phyloP scores from a whole-genome alignment of 805 yeast species.

The Zygotorulaspora chibaensis region DNA sequence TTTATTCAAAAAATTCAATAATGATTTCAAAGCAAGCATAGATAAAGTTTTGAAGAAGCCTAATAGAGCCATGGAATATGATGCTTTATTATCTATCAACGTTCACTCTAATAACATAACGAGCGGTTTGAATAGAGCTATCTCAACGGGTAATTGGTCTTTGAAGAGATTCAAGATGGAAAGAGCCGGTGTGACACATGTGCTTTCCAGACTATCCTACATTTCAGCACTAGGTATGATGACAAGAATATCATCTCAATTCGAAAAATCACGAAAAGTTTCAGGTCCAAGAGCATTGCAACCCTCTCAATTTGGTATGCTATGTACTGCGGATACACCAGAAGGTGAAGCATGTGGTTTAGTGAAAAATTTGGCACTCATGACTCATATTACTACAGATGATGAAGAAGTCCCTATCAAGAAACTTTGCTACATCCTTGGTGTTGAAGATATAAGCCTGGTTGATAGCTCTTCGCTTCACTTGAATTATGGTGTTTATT shows the following conservation, averaged over 20 bases:
- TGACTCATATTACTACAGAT: constrained; percentile 98
- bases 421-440: constrained; percentile 70
- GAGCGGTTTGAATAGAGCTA: constrained; percentile 90
- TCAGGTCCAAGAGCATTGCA: constrained; percentile 98
- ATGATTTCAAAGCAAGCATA: constrained; percentile 88
- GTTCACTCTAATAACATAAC: constrained; percentile 92
- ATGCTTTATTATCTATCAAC: constrained; percentile 83
- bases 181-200: constrained; percentile 98
- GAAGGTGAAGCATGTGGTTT: constrained; percentile 99
- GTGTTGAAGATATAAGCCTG: constrained; percentile 80
- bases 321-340: constrained; percentile 97
- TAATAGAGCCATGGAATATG: constrained; percentile 90
- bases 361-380: constrained; percentile 91
- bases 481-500: constrained; percentile 73
- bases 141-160: constrained; percentile 99
- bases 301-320: constrained; percentile 98
- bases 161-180: constrained; percentile 99
- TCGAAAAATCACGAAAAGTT: constrained; percentile 95
- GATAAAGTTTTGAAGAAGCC: constrained; percentile 94
- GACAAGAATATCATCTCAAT: constrained; percentile 99
- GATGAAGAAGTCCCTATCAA: constrained; percentile 90
- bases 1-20: constrained; percentile 91
- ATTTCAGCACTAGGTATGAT: constrained; percentile 98
- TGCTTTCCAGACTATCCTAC: constrained; percentile 82
- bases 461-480: constrained; percentile 83